Conservation (phyloP, 768 basidiomycete genomes). For the Hemileccinum impolitum region DNA sequence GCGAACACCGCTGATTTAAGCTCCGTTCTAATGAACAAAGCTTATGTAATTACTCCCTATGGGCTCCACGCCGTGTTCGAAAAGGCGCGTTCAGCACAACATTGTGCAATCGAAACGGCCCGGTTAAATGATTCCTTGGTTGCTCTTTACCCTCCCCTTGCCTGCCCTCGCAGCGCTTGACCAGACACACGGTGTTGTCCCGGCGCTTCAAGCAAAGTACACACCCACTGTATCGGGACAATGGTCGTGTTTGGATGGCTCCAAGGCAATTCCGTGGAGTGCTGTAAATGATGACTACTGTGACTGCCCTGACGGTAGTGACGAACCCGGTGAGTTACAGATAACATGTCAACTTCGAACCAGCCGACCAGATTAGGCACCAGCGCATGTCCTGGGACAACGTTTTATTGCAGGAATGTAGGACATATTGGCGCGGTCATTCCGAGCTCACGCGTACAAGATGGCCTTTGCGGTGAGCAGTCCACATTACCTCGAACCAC, state of each 20-base stretch:
- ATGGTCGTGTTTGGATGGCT: slow-evolving; percentile 83
- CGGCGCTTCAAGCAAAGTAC: slow-evolving; percentile 55
- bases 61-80: not conserved
- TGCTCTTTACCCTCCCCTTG: slow-evolving; percentile 38
- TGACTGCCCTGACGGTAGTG: slow-evolving; percentile 92
- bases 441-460: slow-evolving; percentile 78
- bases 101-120: not conserved
- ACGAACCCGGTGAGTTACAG: slow-evolving; percentile 72
- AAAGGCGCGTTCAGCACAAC: slow-evolving; percentile 1
- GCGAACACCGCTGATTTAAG: slow-evolving; percentile 17
- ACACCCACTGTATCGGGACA: slow-evolving; percentile 44
- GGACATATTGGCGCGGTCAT: slow-evolving; percentile 85
- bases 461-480: slow-evolving; percentile 86
- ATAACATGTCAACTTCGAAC: slow-evolving; percentile 6
- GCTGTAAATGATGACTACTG: slow-evolving; percentile 94
- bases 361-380: slow-evolving; percentile 53
- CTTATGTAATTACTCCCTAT: slow-evolving; percentile 22
- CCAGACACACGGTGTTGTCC: slow-evolving; percentile 58
- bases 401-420: slow-evolving; percentile 82
- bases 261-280: slow-evolving; percentile 70
- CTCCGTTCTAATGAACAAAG: slow-evolving; percentile 16
- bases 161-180: slow-evolving; percentile 40
- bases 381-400: slow-evolving; percentile 71
- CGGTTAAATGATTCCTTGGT: slow-evolving; percentile 49
- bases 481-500: not conserved